phyloP scores from a whole-genome alignment of 2,329 filamentous ascomycete species.

The Penicillium sp. region DNA sequence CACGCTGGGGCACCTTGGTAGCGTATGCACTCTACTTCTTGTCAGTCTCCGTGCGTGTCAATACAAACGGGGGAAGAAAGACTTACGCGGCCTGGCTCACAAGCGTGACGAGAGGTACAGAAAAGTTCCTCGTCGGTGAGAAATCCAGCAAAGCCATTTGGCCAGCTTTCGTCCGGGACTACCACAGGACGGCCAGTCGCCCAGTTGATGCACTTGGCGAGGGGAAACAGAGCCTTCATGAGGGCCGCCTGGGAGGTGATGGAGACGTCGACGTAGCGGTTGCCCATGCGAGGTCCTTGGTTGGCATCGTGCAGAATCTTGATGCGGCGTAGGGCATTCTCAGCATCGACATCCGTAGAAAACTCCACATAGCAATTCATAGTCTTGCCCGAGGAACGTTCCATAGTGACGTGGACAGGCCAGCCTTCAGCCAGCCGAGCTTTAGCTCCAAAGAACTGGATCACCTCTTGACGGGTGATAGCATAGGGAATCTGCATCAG shows the following conservation, averaged over 20 bases:
- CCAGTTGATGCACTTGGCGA: slow-evolving; percentile 56
- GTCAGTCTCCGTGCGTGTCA: not conserved
- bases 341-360: slow-evolving; percentile 48
- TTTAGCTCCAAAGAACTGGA: slow-evolving; percentile 51
- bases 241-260: slow-evolving; percentile 54
- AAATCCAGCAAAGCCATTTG: slow-evolving; percentile 56
- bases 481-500: slow-evolving; percentile 52
- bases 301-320: slow-evolving; percentile 40
- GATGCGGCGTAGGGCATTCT: slow-evolving; percentile 42
- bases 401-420: slow-evolving; percentile 61
- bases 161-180: slow-evolving; percentile 47
- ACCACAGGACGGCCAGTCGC: slow-evolving; percentile 39
- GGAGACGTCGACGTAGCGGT: slow-evolving; percentile 52
- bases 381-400: slow-evolving; percentile 60
- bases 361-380: slow-evolving; percentile 59
- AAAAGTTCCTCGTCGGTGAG: slow-evolving; percentile 56
- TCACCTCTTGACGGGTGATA: slow-evolving; percentile 54
- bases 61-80: not conserved
- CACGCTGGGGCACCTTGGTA: slow-evolving; percentile 55
- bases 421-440: slow-evolving; percentile 43
- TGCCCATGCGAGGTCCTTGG: slow-evolving; percentile 51
- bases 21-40: slow-evolving; percentile 53
- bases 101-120: slow-evolving; percentile 52
- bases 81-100: slow-evolving; percentile 55
- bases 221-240: slow-evolving; percentile 56